These are phyloP conservation scores for Voacanga thouarsii DNA, from an alignment of 257 asterid genomes.

Conservation along the genomic window DNA sequence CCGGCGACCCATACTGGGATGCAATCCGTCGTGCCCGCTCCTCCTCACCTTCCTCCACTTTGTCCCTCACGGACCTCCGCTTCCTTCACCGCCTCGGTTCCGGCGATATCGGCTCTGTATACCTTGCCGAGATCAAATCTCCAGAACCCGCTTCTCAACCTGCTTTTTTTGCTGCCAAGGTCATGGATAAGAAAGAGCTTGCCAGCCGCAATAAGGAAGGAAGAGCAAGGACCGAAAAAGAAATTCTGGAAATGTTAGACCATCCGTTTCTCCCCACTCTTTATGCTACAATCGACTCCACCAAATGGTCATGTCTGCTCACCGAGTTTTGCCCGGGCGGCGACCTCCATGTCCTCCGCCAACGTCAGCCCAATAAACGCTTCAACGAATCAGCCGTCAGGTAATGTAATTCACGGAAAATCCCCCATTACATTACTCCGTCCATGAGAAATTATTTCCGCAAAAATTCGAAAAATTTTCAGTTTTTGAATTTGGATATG, in stretches of 20 bases:
- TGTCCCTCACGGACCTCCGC: slow-evolving; percentile 74
- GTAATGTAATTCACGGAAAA: slow-evolving; percentile 30
- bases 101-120: slow-evolving; percentile 95
- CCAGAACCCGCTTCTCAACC: slow-evolving; percentile 13
- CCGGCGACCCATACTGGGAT: slow-evolving; percentile 80
- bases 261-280: slow-evolving; percentile 92
- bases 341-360: slow-evolving; percentile 95
- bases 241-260: slow-evolving; percentile 77
- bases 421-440: background rate
- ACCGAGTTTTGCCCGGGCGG: slow-evolving; percentile 99
- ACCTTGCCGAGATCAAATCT: slow-evolving; percentile 69
- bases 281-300: slow-evolving; percentile 71
- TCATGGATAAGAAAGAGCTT: slow-evolving; percentile 81
- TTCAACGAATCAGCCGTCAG: slow-evolving; percentile 88
- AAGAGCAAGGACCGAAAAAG: slow-evolving; percentile 80
- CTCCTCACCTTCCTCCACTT: slow-evolving; percentile 31
- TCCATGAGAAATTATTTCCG: background rate
- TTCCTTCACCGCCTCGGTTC: slow-evolving; percentile 89
- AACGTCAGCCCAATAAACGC: slow-evolving; percentile 85
- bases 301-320: slow-evolving; percentile 81
- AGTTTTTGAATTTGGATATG: slow-evolving; percentile 13
- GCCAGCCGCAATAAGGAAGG: slow-evolving; percentile 86
- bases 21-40: slow-evolving; percentile 47
- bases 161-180: slow-evolving; percentile 80
- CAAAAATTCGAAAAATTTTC: background rate